A percentile compares a stretch with the other conserved stretches of the same genome.
phyloP scores from a whole-genome alignment of 306 rosid species.

The Arachis stenosperma region DNA sequence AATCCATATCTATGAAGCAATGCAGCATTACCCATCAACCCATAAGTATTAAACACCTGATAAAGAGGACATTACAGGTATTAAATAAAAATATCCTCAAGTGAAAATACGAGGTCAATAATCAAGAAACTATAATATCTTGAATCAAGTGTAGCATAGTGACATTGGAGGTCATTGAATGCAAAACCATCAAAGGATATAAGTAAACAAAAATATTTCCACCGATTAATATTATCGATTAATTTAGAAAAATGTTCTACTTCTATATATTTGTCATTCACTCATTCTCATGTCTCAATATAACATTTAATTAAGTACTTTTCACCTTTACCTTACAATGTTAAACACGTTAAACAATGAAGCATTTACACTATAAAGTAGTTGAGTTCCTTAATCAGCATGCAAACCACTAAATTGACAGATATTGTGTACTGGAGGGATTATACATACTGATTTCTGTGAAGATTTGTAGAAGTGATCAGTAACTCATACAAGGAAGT shows the following conservation, averaged over 20 bases:
- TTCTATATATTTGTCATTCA: no score
- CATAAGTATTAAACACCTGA: constrained; percentile 89
- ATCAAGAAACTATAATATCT: neutral
- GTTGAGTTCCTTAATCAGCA: no score
- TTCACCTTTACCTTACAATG: no score
- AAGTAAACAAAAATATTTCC: neutral
- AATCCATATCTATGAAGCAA: constrained; percentile 94
- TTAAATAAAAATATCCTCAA: constrained; percentile 18
- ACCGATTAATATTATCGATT: no score
- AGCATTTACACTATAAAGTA: no score
- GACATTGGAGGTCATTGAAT: constrained; percentile 14
- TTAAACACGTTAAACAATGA: no score
- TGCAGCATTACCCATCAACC: constrained; percentile 86
- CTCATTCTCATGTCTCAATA: no score
- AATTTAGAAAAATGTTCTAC: no score
- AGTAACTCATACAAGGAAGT: neutral
- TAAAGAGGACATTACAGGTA: constrained; percentile 5
- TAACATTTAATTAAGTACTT: no score
- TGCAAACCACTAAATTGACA: no score
- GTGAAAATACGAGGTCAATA: constrained; percentile 9
- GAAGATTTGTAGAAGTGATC: constrained; percentile 7
- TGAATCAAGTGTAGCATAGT: constrained; percentile 10
- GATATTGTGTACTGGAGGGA: no score
- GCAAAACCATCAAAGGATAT: constrained; percentile 11
- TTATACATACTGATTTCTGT: neutral